phyloP scores from a whole-genome alignment of 495 filamentous ascomycete genomes.

The Penicillium robsamsonii region DNA sequence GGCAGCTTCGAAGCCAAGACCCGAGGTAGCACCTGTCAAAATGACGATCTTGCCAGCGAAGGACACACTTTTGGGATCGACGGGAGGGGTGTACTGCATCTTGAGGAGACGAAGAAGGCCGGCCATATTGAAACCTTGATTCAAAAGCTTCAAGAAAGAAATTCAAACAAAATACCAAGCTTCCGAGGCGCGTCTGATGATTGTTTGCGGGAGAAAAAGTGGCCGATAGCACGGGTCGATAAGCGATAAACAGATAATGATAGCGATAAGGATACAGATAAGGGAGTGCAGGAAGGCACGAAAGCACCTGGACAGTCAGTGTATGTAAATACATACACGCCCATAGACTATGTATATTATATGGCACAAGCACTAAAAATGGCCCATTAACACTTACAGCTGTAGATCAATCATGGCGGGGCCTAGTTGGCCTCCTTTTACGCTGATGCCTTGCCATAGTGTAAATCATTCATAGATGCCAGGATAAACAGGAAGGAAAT shows the following conservation, averaged over 20 bases:
- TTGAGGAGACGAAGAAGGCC: constrained; percentile 39
- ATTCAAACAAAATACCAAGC: neutral
- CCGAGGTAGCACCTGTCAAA: constrained; percentile 56
- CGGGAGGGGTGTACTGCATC: constrained; percentile 38
- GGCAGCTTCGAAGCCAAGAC: constrained; percentile 49
- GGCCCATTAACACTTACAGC: no score
- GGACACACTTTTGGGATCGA: constrained; percentile 33
- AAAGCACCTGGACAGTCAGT: neutral
- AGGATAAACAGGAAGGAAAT: neutral
- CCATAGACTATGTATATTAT: neutral
- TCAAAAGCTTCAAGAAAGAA: neutral
- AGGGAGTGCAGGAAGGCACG: neutral
- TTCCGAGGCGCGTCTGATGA: neutral
- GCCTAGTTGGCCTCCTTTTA: neutral
- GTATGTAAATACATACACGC: neutral
- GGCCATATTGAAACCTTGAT: constrained; percentile 29
- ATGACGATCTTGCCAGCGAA: constrained; percentile 53
- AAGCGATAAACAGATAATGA: neutral
- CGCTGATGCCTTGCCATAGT: neutral
- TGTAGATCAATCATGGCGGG: neutral
- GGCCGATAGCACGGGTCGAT: neutral
- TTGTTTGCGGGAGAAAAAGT: constrained; percentile 2
- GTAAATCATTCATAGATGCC: neutral
- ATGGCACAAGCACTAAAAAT: neutral
- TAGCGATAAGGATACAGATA: neutral